phyloP scores from a whole-genome alignment of 2,329 filamentous ascomycete genomes.

The Alternaria arborescens region DNA sequence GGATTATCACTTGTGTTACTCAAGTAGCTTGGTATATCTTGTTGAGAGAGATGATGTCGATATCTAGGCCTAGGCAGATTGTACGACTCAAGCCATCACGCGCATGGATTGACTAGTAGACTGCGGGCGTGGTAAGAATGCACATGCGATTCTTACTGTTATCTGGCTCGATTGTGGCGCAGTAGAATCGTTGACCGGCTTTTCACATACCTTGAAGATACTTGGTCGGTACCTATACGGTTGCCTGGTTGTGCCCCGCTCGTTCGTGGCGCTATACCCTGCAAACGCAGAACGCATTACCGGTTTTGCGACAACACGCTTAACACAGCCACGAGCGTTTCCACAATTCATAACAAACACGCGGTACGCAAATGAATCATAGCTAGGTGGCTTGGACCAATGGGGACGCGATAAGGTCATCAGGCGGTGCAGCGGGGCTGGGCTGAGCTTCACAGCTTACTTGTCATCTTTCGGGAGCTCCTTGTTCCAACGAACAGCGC shows the following conservation, averaged over 20 bases:
- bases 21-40: no score
- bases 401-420: not conserved
- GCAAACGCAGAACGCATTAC: not conserved
- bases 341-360: conserved; percentile 12
- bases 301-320: conserved; percentile 2
- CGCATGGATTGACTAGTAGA: no score
- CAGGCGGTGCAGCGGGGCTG: conserved; percentile 6
- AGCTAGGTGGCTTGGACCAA: conserved; percentile 2
- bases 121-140: no score
- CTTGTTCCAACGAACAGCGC: conserved; percentile 4
- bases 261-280: conserved; percentile 11
- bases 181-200: not conserved
- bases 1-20: no score
- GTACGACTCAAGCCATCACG: no score
- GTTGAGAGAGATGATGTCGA: no score
- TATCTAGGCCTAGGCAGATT: no score
- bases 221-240: not conserved
- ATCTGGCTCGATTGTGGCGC: not conserved
- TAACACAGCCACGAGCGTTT: conserved; percentile 17
- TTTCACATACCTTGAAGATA: not conserved
- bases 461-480: conserved; percentile 1
- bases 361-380: conserved; percentile 7
- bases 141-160: no score
- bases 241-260: conserved; percentile 21
- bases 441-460: conserved; percentile 12